These are phyloP conservation scores for Schrenkiella parvula DNA, from an alignment of 345 rosid genomes.

Conservation along the genomic window DNA sequence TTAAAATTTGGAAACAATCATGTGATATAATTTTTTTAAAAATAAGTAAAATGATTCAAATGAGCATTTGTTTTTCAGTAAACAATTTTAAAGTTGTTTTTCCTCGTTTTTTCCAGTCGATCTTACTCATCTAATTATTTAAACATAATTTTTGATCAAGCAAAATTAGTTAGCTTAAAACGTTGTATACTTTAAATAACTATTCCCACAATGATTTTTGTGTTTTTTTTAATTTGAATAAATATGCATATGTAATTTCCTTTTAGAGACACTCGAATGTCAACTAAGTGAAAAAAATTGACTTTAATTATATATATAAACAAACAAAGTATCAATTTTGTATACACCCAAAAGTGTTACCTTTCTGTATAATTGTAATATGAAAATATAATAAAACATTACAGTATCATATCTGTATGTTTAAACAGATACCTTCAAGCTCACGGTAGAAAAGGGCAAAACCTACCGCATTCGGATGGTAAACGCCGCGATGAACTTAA, in stretches of 20 bases:
- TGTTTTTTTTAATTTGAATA: neutral
- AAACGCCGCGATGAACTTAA: slow-evolving; percentile 41
- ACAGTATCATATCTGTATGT: neutral
- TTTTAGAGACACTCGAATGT: neutral
- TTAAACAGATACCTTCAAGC: slow-evolving; percentile 35
- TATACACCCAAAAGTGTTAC: too few species aligned
- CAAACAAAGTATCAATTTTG: too few species aligned
- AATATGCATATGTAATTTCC: neutral
- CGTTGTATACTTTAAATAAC: neutral
- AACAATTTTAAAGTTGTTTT: neutral
- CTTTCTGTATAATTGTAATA: neutral
- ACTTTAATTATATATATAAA: too few species aligned
- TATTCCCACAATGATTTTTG: too few species aligned
- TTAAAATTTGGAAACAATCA: neutral
- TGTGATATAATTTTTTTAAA: neutral
- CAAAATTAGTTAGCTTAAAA: neutral
- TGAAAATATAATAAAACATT: neutral
- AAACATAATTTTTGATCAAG: neutral
- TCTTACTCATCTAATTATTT: neutral
- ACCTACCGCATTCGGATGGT: slow-evolving; percentile 46
- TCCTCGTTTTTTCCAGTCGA: neutral
- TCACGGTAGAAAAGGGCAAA: slow-evolving; percentile 36
- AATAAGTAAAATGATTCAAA: neutral
- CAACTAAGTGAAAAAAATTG: too few species aligned
- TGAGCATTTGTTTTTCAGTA: neutral